Evolutionary conservation across 768 basidiomycete genomes (phyloP).

Genomic region (Boletus sp.): DNA sequence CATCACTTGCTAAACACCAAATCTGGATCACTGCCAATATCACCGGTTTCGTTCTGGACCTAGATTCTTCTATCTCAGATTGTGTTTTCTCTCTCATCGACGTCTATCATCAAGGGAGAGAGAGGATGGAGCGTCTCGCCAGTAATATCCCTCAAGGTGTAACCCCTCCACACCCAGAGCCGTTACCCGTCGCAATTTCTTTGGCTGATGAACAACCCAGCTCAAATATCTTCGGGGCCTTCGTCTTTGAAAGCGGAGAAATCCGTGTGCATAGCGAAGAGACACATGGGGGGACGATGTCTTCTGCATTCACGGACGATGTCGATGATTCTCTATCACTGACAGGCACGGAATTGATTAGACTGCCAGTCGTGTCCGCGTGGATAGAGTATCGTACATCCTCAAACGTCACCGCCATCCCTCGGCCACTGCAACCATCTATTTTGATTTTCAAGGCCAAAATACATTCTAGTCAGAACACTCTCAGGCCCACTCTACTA

Average conservation of each 20-base stretch:
- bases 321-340: slow-evolving; percentile 54
- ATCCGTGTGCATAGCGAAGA: slow-evolving; percentile 65
- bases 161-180: slow-evolving; percentile 3
- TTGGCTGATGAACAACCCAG: slow-evolving; percentile 35
- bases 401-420: slow-evolving; percentile 37
- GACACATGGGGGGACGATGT: slow-evolving; percentile 38
- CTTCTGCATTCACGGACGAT: slow-evolving; percentile 37
- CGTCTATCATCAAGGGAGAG: slow-evolving; percentile 79
- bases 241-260: slow-evolving; percentile 82
- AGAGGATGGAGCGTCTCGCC: slow-evolving; percentile 66
- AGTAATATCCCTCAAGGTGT: slow-evolving; percentile 45
- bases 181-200: slow-evolving; percentile 1
- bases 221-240: slow-evolving; percentile 59
- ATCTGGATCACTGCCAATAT: slow-evolving; percentile 67
- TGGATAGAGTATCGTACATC: slow-evolving; percentile 79
- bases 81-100: slow-evolving; percentile 80
- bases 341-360: slow-evolving; percentile 56
- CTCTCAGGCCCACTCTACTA: slow-evolving; percentile 73
- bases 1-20: slow-evolving; percentile 45
- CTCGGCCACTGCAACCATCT: slow-evolving; percentile 45
- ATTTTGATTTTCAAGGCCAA: slow-evolving; percentile 78
- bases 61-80: slow-evolving; percentile 77
- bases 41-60: slow-evolving; percentile 80
- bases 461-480: slow-evolving; percentile 88
- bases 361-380: slow-evolving; percentile 72